phyloP scores from a whole-genome alignment of 805 yeast genomes.

The Cyberlindnera americana region DNA sequence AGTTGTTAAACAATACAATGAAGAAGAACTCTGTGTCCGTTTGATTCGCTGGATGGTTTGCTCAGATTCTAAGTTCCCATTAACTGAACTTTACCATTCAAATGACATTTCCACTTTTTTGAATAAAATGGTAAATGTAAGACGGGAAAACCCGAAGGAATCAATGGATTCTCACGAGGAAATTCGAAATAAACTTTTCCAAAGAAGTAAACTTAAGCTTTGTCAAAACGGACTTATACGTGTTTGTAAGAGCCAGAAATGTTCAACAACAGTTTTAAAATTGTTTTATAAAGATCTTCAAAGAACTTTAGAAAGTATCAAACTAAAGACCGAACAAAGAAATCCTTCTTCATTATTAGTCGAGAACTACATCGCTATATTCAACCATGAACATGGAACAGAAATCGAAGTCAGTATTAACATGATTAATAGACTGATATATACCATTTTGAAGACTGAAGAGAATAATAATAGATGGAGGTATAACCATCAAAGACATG shows the following conservation, averaged over 20 bases:
- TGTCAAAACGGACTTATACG: conserved; percentile 20
- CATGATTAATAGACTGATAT: conserved; percentile 7
- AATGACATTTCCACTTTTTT: conserved; percentile 15
- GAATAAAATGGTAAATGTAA: conserved; percentile 13
- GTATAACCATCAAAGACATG: conserved; percentile 1
- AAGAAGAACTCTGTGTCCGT: conserved; percentile 13
- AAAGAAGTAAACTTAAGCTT: conserved; percentile 25
- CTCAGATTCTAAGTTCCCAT: conserved; percentile 14
- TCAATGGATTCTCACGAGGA: conserved; percentile 13
- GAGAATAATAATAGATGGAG: conserved; percentile 10
- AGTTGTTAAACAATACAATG: conserved; percentile 2
- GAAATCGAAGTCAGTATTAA: conserved; percentile 3
- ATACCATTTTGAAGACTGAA: conserved; percentile 3
- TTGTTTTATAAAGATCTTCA: conserved; percentile 10
- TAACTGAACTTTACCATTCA: conserved; percentile 18
- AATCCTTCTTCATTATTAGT: background rate
- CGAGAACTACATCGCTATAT: conserved; percentile 1
- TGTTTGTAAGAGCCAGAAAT: conserved; percentile 23
- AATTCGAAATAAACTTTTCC: conserved; percentile 25
- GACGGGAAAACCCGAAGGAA: conserved; percentile 7
- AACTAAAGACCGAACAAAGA: background rate
- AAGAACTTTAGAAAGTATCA: conserved; percentile 1
- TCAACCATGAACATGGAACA: conserved; percentile 5
- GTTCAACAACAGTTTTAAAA: conserved; percentile 17
- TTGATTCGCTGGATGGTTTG: conserved; percentile 25